Evolutionary conservation across 108 stramenopile genomes (phyloP).

Genomic region (Pseudonitzschia delicatissima): DNA sequence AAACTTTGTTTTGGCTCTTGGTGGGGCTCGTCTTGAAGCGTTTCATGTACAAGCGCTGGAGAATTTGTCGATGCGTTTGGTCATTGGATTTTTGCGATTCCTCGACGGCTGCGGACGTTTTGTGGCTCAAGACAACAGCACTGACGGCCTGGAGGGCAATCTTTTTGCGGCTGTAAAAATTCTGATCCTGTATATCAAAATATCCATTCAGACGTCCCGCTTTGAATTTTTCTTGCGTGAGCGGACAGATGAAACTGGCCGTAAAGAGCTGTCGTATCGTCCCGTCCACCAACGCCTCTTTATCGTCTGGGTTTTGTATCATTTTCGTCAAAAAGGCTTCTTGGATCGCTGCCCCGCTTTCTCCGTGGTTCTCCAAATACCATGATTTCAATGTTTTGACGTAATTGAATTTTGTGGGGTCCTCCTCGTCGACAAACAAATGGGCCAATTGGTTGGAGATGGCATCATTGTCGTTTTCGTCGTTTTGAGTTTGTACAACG

Average conservation of each 20-base stretch:
- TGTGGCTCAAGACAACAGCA: not conserved
- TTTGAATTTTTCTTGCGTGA: conserved; percentile 12
- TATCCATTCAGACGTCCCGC: not conserved
- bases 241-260: conserved; percentile 21
- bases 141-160: not conserved
- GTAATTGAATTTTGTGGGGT: not conserved
- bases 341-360: not conserved
- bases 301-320: conserved; percentile 1
- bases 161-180: conserved; percentile 11
- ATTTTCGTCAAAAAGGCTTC: conserved; percentile 7
- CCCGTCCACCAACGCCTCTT: not conserved
- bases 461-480: conserved; percentile 5
- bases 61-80: not conserved
- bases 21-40: conserved; percentile 7
- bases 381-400: conserved; percentile 13
- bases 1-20: conserved; percentile 3
- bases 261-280: conserved; percentile 11
- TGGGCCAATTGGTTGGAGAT: not conserved
- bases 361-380: conserved; percentile 19
- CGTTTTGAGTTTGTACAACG: not conserved
- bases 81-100: not conserved
- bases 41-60: conserved; percentile 22
- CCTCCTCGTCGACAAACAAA: not conserved
- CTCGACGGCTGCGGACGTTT: not conserved
- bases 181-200: not conserved